phyloP scores from a whole-genome alignment of 768 basidiomycete genomes.

The Crepidotus variabilis region DNA sequence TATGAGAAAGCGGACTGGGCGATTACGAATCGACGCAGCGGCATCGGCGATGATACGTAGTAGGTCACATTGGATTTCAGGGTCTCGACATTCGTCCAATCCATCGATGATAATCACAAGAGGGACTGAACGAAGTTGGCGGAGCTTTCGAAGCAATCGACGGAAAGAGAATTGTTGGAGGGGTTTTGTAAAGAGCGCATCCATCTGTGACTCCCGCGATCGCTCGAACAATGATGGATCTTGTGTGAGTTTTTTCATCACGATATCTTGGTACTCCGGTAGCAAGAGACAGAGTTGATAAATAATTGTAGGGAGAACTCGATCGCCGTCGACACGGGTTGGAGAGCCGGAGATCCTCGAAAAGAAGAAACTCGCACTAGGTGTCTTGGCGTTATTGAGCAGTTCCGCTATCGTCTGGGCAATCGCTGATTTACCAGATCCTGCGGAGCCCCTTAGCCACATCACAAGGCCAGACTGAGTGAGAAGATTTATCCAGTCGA shows the following conservation, averaged over 20 bases:
- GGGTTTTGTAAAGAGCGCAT: conserved; percentile 5
- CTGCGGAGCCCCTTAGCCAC: conserved; percentile 15
- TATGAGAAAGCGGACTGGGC: conserved; percentile 16
- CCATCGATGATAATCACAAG: conserved; percentile 20
- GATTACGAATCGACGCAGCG: background rate
- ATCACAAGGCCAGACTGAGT: conserved; percentile 5
- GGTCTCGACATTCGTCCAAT: conserved; percentile 16
- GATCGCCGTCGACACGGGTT: conserved; percentile 22
- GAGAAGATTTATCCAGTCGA: conserved; percentile 7
- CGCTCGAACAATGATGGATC: conserved; percentile 12
- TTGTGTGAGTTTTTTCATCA: conserved; percentile 6
- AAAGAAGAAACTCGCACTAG: background rate
- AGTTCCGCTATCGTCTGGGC: background rate
- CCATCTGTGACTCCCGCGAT: conserved; percentile 6
- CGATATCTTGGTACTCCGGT: background rate
- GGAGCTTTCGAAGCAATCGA: background rate
- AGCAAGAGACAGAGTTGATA: conserved; percentile 13
- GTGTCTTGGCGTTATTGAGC: background rate
- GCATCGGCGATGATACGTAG: conserved; percentile 5
- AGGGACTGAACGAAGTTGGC: background rate
- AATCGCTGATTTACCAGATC: background rate
- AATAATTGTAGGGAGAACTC: conserved; percentile 13
- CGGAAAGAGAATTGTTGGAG: background rate
- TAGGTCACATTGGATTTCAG: conserved; percentile 10
- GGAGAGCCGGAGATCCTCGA: conserved; percentile 14